A percentile compares a stretch with the other conserved stretches of the same genome.
These are phyloP conservation scores for Pyrrhoderma lamaoense DNA, from an alignment of 1,284 basidiomycete species.

Conservation along the genomic window DNA sequence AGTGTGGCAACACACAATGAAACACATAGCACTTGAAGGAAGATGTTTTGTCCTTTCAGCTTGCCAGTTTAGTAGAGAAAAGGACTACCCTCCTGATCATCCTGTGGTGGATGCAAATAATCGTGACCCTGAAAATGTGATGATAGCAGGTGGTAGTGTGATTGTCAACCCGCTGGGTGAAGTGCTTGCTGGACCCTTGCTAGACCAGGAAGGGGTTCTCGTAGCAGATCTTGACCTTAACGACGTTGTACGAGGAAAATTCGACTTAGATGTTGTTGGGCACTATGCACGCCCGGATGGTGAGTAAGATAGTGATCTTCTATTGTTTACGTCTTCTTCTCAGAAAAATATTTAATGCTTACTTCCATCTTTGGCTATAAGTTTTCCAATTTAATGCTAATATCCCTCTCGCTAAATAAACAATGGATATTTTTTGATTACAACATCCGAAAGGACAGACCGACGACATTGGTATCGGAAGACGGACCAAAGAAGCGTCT, in stretches of 20 bases:
- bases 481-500: too few species aligned
- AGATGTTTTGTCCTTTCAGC: constrained; percentile 68
- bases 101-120: constrained; percentile 35
- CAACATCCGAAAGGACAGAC: too few species aligned
- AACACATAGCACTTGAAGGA: constrained; percentile 70
- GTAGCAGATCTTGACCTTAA: constrained; percentile 59
- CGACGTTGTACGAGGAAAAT: constrained; percentile 56
- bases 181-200: constrained; percentile 61
- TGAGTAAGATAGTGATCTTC: constrained; percentile 31
- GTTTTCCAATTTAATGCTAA: constrained; percentile 17
- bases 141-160: constrained; percentile 63
- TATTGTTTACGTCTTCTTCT: neutral
- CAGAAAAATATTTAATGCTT: neutral
- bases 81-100: constrained; percentile 54
- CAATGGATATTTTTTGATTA: too few species aligned
- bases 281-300: constrained; percentile 63
- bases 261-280: constrained; percentile 65
- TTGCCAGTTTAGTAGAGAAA: constrained; percentile 56
- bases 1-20: constrained; percentile 60
- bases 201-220: constrained; percentile 52
- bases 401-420: neutral
- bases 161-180: constrained; percentile 64
- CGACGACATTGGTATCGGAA: too few species aligned
- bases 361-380: neutral
- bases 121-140: constrained; percentile 44